Evolutionary conservation across 2,329 filamentous ascomycete species (phyloP), one percentile per base, ranked within the genome.

Genomic region (Chaetomium globosum): DNA sequence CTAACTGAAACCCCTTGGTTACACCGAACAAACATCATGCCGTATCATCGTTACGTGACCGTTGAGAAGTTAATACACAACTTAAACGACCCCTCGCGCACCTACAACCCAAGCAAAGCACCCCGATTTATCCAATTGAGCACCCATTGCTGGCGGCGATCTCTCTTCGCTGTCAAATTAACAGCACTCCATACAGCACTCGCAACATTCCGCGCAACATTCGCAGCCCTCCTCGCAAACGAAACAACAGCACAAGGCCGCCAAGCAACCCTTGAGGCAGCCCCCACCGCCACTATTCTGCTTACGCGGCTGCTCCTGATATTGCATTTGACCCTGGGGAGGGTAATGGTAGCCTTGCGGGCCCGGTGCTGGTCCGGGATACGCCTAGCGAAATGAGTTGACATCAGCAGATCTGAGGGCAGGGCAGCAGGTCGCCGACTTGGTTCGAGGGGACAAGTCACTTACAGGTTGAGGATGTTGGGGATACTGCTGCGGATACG

Each of bases 191-290:
- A 71, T 66, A 61, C 74, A 78, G 69, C 77, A 77, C 65, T 79
- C 77, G 71, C 75, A 79, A 74, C 81, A 82, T 48, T 82, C 80
- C 57, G 76, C 75, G 68, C 80, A 82, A 70, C 79, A 80, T 70
- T 84, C 82, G 73, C 82, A 82, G 60, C 79, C 78, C 69, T 83
- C 79, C 70, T 82, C 81, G 68, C 79, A 80, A 62, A 81, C 77
- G 70, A 81, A 84, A 74, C 82, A 84, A 72, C 81, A 83, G 72
- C 81, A 83, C 48, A 82, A 69, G 16, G 78, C 76, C 31, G 81
- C 81, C 12, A 84, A 73, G 73, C 81, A 83, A 62, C 76, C 79
- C 66, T 78, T 75, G 52, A 82, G 73, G 68, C 80, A 82, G 62
- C 77, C 77, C 36, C 76, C 75, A 57, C 77, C 75, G 48, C 74